Conservation (phyloP, 345 rosid species). For the Mangifera indica region DNA sequence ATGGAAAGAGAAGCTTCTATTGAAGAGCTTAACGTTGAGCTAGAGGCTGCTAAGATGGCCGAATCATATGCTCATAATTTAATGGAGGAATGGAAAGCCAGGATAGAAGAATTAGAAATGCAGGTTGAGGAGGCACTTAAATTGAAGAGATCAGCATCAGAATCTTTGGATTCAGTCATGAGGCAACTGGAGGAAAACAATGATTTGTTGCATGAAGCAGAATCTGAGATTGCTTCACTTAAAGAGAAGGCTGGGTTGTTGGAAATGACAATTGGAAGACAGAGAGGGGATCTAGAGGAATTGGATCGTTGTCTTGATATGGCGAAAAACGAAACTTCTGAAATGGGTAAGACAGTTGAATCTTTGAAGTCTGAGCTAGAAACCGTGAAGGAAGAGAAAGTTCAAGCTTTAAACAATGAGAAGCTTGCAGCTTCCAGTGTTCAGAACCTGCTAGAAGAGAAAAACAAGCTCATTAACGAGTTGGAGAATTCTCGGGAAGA, state of each 20-base stretch:
- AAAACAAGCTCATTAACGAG: conserved; percentile 62
- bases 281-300: conserved; percentile 67
- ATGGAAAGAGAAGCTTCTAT: conserved; percentile 55
- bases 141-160: conserved; percentile 80
- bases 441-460: conserved; percentile 71
- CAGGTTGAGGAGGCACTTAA: conserved; percentile 57
- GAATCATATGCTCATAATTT: conserved; percentile 77
- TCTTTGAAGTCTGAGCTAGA: conserved; percentile 60
- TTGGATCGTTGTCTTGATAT: conserved; percentile 37
- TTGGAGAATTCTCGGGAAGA: conserved; percentile 69
- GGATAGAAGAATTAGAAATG: conserved; percentile 63
- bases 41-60: conserved; percentile 85
- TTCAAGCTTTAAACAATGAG: conserved; percentile 68
- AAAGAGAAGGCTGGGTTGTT: conserved; percentile 68
- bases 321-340: conserved; percentile 53
- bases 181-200: conserved; percentile 76
- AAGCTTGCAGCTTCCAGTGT: conserved; percentile 72
- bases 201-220: conserved; percentile 65
- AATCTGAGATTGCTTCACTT: conserved; percentile 56
- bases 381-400: conserved; percentile 64
- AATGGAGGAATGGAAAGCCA: conserved; percentile 69
- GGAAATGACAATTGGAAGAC: conserved; percentile 69
- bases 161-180: conserved; percentile 79
- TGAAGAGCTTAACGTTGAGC: conserved; percentile 73
- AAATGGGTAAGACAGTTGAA: conserved; percentile 43